These are phyloP conservation scores for Diaporthe vexans DNA, from an alignment of 2,329 filamentous ascomycete genomes.

Conservation along the genomic window DNA sequence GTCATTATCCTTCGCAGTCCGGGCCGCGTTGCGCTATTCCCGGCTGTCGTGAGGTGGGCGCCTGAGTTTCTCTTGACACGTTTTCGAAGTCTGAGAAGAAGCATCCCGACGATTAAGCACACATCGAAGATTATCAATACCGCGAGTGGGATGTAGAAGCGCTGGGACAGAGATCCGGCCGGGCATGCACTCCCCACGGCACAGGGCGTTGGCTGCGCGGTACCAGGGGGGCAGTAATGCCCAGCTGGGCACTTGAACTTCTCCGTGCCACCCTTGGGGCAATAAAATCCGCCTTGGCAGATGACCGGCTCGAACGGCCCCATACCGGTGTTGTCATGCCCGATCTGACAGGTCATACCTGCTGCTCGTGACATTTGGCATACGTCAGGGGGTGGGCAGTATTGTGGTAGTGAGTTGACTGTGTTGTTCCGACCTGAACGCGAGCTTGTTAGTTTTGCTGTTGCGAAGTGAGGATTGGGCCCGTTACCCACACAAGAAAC, in stretches of 20 bases:
- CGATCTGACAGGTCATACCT: conserved; percentile 50
- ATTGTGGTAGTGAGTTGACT: conserved; percentile 61
- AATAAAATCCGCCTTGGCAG: conserved; percentile 64
- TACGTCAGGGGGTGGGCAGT: conserved; percentile 55
- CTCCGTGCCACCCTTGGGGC: conserved; percentile 58
- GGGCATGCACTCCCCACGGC: conserved; percentile 61
- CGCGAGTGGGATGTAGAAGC: conserved; percentile 58
- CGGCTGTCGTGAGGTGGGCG: not conserved
- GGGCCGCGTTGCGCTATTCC: not conserved
- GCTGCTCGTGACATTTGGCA: conserved; percentile 56
- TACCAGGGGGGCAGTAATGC: conserved; percentile 66
- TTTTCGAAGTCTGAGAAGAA: conserved; percentile 53
- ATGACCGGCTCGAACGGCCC: conserved; percentile 65
- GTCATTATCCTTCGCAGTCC: conserved; percentile 21
- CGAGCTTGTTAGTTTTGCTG: conserved; percentile 29
- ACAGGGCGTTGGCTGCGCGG: conserved; percentile 62
- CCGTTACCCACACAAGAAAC: conserved; percentile 58
- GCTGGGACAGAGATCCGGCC: conserved; percentile 57
- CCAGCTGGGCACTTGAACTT: conserved; percentile 60
- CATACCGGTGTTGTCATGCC: conserved; percentile 57
- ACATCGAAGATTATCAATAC: conserved; percentile 60
- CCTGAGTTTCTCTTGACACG: conserved; percentile 50
- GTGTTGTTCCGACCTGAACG: conserved; percentile 58
- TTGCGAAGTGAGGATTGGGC: not conserved
- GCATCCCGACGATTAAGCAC: conserved; percentile 54